Evolutionary conservation across 176 grass and related monocot genomes (phyloP), one percentile per base, ranked within the genome.

Genomic region (Guadua angustifolia): DNA sequence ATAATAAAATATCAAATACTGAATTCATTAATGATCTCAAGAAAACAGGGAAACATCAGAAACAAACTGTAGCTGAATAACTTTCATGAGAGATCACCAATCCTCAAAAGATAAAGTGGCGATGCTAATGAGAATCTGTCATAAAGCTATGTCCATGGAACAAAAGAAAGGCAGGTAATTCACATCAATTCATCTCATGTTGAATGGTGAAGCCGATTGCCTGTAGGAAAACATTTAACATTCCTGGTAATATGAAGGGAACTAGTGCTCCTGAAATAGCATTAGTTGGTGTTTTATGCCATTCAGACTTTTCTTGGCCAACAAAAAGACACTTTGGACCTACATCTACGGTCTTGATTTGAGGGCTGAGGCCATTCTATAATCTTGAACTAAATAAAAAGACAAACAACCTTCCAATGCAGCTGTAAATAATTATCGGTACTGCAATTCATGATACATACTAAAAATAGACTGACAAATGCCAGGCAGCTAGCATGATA

Each of bases 101-200:
- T 36, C 35, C 35, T 36, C 4, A 36, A 36, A 36, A 36, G 35
- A 36, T 36, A 36, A 36, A 36, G 35, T 36, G 33, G 33, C 3
- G 33, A 3, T 35, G 33, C 33, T 35, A 35, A 35, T 35, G 33
- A 35, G 33, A 35, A 35, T 35, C 2, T 35, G 33, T 35, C 33
- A 35, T 35, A 35, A 35, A 35, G 33, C 33, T 3, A 35, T 35
- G 33, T 35, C 33, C 33, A 35, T 35, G 33, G 33, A 77, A 7
- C 7, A 77, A 25, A 58, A 56, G 10, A 76, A 42, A 59, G 14
- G 9, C 4, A 60, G n/a, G 21, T 59, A 56, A 11, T 51, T 32
- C 5, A 87, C 21, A 70, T 51, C 52, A 29, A 49, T 56, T 49
- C 61, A 68, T 58, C 8, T 80, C 38, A 36, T 33, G 32, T 82